Conservation (phyloP, 306 rosid species). For the Begonia fuchsioides region DNA sequence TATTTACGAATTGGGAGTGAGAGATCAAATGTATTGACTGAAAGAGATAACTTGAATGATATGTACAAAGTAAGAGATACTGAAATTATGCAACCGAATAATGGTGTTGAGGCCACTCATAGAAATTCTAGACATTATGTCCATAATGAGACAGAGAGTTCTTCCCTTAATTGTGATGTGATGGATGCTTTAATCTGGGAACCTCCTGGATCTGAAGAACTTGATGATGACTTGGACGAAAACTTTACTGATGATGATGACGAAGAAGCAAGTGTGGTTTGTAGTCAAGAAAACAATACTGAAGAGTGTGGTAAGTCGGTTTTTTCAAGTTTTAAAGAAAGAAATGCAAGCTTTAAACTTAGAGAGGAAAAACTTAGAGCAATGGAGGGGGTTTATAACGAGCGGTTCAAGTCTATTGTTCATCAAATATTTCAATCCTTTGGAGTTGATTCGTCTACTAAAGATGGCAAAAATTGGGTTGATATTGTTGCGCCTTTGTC, state of each 20-base stretch:
- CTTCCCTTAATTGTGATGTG: constrained; percentile 26
- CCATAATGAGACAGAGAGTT: constrained; percentile 32
- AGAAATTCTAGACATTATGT: constrained; percentile 18
- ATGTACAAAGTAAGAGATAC: constrained; percentile 31
- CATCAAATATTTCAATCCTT: constrained; percentile 60
- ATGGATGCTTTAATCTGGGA: constrained; percentile 54
- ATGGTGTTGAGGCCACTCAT: constrained; percentile 23
- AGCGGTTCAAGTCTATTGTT: constrained; percentile 63
- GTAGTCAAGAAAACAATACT: too few relatives aligned
- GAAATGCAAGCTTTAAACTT: constrained; percentile 34
- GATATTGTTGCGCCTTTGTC: constrained; percentile 76
- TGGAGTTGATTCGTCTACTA: constrained; percentile 39
- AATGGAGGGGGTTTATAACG: constrained; percentile 59
- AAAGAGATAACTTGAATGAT: constrained; percentile 19
- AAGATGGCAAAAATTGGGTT: constrained; percentile 63
- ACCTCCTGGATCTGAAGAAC: constrained; percentile 79
- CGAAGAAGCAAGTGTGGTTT: constrained; percentile 5
- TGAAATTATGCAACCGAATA: constrained; percentile 24
- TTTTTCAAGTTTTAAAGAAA: constrained; percentile 41
- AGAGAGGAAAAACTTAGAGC: constrained; percentile 60
- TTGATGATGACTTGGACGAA: constrained; percentile 51
- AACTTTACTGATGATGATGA: constrained; percentile 60
- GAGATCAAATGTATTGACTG: constrained; percentile 13
- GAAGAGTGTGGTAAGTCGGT: constrained; percentile 35
- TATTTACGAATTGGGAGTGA: constrained; percentile 10